Evolutionary conservation across 2,329 filamentous ascomycete genomes (phyloP), one percentile per base, ranked within the genome.

Genomic region (Venturia aucupariae): DNA sequence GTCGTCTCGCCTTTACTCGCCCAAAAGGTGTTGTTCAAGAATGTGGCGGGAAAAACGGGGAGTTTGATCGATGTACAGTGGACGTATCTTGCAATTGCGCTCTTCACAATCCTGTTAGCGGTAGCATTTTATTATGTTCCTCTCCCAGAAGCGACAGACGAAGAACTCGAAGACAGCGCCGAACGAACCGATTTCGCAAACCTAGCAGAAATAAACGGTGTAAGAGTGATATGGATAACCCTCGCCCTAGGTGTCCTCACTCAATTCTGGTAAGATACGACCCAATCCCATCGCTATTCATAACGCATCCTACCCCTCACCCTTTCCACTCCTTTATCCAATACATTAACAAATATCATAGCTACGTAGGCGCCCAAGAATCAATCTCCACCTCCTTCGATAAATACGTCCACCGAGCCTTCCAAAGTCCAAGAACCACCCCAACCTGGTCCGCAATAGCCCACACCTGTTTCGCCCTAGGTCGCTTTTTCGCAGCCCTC

Each of bases 81-180:
- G 84, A 81, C 84, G 0, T 87, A 87, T 66, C 79, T 87, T 2
- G 85, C 83, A 8, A 86, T 87, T 65, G 79, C 83, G 0, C 77
- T 87, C 15, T 85, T 86, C 68, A 84, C 82, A 35, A 77, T 86
- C 59, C 72, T 81, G 3, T 75, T 87, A 15, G 84, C 84, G 1
- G 76, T 86, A 11, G 77, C 78, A 2, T 86, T 85, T 71, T 85
- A 82, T 70, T 86, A 86, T 68, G 74, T 86, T 1, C 84, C 84
- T 2, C 75, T 87, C 1, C 84, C 85, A 0, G 84, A 87, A 73
- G 84, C 84, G 2, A 82, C 83, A 1, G 84, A 86, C 68, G 78
- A 80, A 19, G 84, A 87, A 67, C 74, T 87, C 4, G 82, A 85
- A 66, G 79, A 81, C 60, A 75, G 82, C 4, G 80, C 81, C 30